A percentile compares a stretch with the other conserved stretches of the same genome.
These are phyloP conservation scores for Cladophialophora exuberans DNA, from an alignment of 2,329 filamentous ascomycete genomes.

Conservation along the genomic window DNA sequence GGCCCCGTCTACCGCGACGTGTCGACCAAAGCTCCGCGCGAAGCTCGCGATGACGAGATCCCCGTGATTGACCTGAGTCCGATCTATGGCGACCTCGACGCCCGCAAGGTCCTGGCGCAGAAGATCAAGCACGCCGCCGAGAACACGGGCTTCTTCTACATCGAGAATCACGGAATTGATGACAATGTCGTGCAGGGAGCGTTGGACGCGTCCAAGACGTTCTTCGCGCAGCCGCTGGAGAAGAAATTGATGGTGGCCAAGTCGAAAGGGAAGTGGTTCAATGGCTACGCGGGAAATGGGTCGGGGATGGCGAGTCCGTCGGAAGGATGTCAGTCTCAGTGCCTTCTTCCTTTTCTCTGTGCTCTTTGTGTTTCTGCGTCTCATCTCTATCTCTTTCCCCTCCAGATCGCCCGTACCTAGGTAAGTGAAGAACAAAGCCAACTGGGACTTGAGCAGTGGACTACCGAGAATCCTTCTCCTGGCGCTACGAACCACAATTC, in stretches of 20 bases:
- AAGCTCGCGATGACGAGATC: slow-evolving; percentile 51
- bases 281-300: slow-evolving; percentile 22
- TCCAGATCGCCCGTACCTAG: no score
- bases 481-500: slow-evolving; percentile 57
- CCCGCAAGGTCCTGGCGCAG: slow-evolving; percentile 46
- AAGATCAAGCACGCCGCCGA: slow-evolving; percentile 52
- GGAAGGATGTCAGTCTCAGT: slow-evolving; percentile 22
- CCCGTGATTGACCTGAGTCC: slow-evolving; percentile 57
- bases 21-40: slow-evolving; percentile 45
- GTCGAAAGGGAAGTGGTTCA: slow-evolving; percentile 47
- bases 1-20: slow-evolving; percentile 51
- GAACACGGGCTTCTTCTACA: slow-evolving; percentile 54
- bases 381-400: no score
- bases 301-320: slow-evolving; percentile 21
- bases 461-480: slow-evolving; percentile 56
- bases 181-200: slow-evolving; percentile 46
- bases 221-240: slow-evolving; percentile 51
- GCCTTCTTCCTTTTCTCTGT: no score
- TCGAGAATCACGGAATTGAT: slow-evolving; percentile 51
- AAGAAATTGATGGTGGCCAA: slow-evolving; percentile 53
- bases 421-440: no score
- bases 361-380: no score
- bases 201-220: slow-evolving; percentile 46
- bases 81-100: slow-evolving; percentile 41
- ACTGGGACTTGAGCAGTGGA: slow-evolving; percentile 42